These are phyloP conservation scores for Ampelocalamus luodianensis DNA, from an alignment of 176 grass and related monocot species.

Conservation along the genomic window DNA sequence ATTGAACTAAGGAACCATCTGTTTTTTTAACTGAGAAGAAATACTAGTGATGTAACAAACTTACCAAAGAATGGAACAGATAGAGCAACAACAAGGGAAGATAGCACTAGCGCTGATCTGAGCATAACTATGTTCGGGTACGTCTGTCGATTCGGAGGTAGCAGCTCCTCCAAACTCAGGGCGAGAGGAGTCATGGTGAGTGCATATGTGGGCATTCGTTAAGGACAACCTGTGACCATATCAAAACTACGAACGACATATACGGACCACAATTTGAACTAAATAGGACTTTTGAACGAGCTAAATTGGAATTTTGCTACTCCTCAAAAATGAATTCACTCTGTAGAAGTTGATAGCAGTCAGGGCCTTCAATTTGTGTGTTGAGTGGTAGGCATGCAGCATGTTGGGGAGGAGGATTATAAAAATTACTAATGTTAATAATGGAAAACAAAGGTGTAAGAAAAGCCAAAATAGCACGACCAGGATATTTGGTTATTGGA, in stretches of 20 bases:
- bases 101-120: conserved; percentile 59
- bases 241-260: neutral
- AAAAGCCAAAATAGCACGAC: neutral
- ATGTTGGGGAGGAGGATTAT: too few species aligned
- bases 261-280: neutral
- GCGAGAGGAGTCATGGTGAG: conserved; percentile 74
- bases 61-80: conserved; percentile 80
- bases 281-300: neutral
- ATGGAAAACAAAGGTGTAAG: neutral
- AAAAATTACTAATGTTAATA: too few species aligned
- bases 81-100: conserved; percentile 67
- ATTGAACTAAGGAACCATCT: neutral
- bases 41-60: conserved; percentile 16
- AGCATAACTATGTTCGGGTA: conserved; percentile 62
- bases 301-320: neutral
- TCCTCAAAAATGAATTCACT: neutral
- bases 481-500: conserved; percentile 86
- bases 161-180: conserved; percentile 76
- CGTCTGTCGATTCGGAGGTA: conserved; percentile 56
- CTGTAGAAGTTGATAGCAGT: neutral
- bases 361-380: neutral
- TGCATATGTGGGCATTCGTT: conserved; percentile 64
- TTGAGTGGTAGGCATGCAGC: too few species aligned
- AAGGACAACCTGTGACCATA: conserved; percentile 35
- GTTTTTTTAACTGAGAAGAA: neutral